A percentile compares a stretch with the other conserved stretches of the same genome.
Conservation (phyloP, 768 basidiomycete species). For the Mycena leptocephala region DNA sequence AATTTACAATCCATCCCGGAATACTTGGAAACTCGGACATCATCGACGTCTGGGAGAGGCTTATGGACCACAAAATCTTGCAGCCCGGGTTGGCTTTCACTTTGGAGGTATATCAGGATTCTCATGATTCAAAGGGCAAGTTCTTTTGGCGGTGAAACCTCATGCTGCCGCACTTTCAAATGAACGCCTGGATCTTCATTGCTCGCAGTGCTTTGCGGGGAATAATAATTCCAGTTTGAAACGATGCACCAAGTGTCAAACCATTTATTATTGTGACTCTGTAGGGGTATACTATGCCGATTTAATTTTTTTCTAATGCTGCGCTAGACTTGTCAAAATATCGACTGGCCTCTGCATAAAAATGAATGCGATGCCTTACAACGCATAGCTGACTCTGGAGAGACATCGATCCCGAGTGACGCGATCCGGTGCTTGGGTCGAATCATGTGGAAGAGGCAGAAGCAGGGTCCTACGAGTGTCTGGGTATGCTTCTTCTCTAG, state of each 20-base stretch:
- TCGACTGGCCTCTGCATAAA: slow-evolving; percentile 85
- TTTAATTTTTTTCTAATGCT: slow-evolving; percentile 8
- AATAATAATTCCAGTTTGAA: slow-evolving; percentile 61
- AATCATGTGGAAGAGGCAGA: slow-evolving; percentile 77
- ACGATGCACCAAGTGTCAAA: slow-evolving; percentile 83
- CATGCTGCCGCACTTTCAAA: slow-evolving; percentile 78
- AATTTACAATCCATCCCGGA: slow-evolving; percentile 56
- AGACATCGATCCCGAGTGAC: slow-evolving; percentile 76
- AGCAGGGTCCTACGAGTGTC: slow-evolving; percentile 64
- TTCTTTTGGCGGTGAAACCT: slow-evolving; percentile 72
- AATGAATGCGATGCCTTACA: slow-evolving; percentile 83
- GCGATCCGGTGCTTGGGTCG: slow-evolving; percentile 86
- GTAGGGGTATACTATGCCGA: slow-evolving; percentile 57
- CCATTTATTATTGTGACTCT: slow-evolving; percentile 81
- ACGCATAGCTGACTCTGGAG: slow-evolving; percentile 63
- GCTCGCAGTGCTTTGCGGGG: slow-evolving; percentile 76
- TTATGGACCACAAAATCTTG: slow-evolving; percentile 57
- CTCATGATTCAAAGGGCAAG: slow-evolving; percentile 62
- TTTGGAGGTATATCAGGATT: background rate
- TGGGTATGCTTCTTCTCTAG: slow-evolving; percentile 65
- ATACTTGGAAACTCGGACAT: slow-evolving; percentile 56
- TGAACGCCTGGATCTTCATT: slow-evolving; percentile 71
- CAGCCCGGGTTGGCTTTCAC: slow-evolving; percentile 53
- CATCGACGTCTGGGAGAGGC: slow-evolving; percentile 60
- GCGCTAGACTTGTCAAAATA: slow-evolving; percentile 75